These are phyloP conservation scores for Ilex aquifolium DNA, from an alignment of 257 asterid genomes.

Conservation along the genomic window DNA sequence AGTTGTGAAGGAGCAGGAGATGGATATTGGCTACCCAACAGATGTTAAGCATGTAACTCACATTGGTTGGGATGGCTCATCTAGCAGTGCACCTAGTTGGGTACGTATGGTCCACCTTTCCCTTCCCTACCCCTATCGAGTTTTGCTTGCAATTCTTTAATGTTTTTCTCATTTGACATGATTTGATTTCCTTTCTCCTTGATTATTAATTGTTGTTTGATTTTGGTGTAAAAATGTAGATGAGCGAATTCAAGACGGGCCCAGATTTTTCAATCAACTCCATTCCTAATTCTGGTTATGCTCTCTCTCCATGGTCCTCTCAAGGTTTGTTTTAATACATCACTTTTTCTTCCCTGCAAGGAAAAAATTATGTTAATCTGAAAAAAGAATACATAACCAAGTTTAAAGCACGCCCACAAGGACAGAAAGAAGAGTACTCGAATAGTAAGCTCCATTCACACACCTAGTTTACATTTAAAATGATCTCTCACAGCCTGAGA, in stretches of 20 bases:
- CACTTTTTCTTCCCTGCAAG: not conserved
- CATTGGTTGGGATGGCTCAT: constrained; percentile 82
- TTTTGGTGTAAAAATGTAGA: constrained; percentile 5
- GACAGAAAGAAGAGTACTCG: no score
- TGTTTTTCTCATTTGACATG: not conserved
- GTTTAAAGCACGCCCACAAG: not conserved
- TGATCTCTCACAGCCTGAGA: no score
- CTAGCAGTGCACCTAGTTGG: constrained; percentile 84
- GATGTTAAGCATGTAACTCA: constrained; percentile 91
- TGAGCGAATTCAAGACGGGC: constrained; percentile 52
- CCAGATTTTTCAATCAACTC: constrained; percentile 69
- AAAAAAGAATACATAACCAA: no score
- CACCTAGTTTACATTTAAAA: no score
- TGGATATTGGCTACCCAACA: constrained; percentile 79
- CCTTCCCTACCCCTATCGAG: not conserved
- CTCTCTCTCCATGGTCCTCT: constrained; percentile 81
- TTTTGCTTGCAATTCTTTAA: no score
- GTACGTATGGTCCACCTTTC: constrained; percentile 28
- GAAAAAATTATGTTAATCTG: no score
- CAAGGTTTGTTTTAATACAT: constrained; percentile 39
- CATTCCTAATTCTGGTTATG: constrained; percentile 52
- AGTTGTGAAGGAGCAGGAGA: constrained; percentile 82
- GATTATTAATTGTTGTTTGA: not conserved
- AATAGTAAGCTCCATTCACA: no score
- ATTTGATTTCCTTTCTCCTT: not conserved